A percentile compares a stretch with the other conserved stretches of the same genome.
These are phyloP conservation scores for Backusella parvicylindrica DNA, from an alignment of 192 early-diverging fungal genomes.

Conservation along the genomic window DNA sequence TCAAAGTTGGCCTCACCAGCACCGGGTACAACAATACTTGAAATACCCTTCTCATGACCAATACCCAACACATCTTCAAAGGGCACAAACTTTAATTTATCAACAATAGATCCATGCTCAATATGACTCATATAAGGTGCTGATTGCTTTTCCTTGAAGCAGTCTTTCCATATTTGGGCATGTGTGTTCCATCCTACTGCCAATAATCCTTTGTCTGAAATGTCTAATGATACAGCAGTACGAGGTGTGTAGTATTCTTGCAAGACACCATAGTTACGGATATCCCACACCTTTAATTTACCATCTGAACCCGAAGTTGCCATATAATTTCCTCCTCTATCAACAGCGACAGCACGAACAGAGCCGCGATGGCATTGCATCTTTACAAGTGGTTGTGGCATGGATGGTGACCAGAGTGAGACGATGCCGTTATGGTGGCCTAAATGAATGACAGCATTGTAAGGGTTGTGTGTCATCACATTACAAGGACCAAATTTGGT, in stretches of 20 bases:
- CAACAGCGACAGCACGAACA: slow-evolving; percentile 81
- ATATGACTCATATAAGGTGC: slow-evolving; percentile 89
- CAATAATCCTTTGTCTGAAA: slow-evolving; percentile 83
- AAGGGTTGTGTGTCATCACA: slow-evolving; percentile 87
- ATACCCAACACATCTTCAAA: slow-evolving; percentile 94
- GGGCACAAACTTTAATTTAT: slow-evolving; percentile 76
- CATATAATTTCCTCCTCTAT: slow-evolving; percentile 77
- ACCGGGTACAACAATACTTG: slow-evolving; percentile 82
- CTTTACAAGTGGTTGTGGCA: slow-evolving; percentile 83
- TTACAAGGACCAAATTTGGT: slow-evolving; percentile 77
- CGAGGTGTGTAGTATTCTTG: slow-evolving; percentile 78
- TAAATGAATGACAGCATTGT: slow-evolving; percentile 85
- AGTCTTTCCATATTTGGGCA: slow-evolving; percentile 89
- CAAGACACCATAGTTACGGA: slow-evolving; percentile 76
- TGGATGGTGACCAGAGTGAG: slow-evolving; percentile 87
- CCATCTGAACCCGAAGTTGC: slow-evolving; percentile 90
- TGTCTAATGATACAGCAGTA: slow-evolving; percentile 75
- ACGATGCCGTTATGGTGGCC: slow-evolving; percentile 92
- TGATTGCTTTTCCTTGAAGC: slow-evolving; percentile 65
- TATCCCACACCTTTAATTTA: slow-evolving; percentile 90
- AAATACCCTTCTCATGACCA: slow-evolving; percentile 76
- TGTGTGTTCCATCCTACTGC: slow-evolving; percentile 79
- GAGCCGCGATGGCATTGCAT: slow-evolving; percentile 92
- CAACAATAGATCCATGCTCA: slow-evolving; percentile 48
- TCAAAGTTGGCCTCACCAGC: slow-evolving; percentile 99